Conservation (phyloP, 1,284 basidiomycete species). For the Fomitopsis pinicola region DNA sequence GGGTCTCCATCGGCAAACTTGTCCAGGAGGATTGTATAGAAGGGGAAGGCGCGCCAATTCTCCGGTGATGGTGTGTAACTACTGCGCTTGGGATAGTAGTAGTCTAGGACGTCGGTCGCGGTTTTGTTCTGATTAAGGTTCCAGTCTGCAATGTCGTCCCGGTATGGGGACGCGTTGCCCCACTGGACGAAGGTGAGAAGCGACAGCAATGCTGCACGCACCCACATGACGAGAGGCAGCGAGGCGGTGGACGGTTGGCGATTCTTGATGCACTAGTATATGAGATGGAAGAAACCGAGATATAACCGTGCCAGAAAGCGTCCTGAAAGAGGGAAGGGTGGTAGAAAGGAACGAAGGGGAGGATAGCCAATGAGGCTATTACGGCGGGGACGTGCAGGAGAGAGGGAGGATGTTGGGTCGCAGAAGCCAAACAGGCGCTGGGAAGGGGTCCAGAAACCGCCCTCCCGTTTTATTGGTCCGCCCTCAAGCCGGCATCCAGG, state of each 20-base stretch:
- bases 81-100: conserved; percentile 55
- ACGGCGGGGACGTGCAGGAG: conserved; percentile 12
- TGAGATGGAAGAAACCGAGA: not conserved
- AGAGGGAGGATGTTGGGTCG: conserved; percentile 16
- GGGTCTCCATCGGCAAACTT: conserved; percentile 93
- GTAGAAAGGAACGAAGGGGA: conserved; percentile 19
- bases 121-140: conserved; percentile 84
- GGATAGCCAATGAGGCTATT: conserved; percentile 14
- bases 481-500: conserved; percentile 19
- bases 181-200: conserved; percentile 25
- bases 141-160: conserved; percentile 71
- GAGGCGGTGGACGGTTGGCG: not conserved
- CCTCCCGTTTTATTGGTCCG: conserved; percentile 27
- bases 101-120: conserved; percentile 68
- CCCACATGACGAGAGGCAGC: conserved; percentile 25
- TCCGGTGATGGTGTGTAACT: conserved; percentile 73
- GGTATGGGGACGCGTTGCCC: conserved; percentile 59
- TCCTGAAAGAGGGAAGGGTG: conserved; percentile 4
- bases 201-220: conserved; percentile 25
- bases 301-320: not conserved
- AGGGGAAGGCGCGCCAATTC: conserved; percentile 86
- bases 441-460: conserved; percentile 12
- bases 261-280: conserved; percentile 9
- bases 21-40: conserved; percentile 85
- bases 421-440: conserved; percentile 20